Evolutionary conservation across 1,284 basidiomycete genomes (phyloP), one percentile per base, ranked within the genome.

Genomic region (Cutaneotrichosporon cavernicola): DNA sequence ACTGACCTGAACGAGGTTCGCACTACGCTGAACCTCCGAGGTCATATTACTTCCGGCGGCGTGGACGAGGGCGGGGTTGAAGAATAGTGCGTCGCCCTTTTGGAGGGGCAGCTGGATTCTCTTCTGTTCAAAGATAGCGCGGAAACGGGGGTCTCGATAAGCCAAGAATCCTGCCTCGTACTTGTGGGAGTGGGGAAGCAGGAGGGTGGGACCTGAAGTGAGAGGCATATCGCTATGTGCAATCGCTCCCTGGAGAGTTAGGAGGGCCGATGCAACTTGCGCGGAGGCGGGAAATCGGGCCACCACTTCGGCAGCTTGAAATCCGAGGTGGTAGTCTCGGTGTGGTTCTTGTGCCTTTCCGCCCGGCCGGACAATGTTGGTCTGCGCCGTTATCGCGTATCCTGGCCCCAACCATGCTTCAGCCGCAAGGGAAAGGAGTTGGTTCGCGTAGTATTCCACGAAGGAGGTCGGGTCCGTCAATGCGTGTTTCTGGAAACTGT

Each of bases 61-160:
- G 46, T 71, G 69, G 62, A 67, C 66, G 32, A 66, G 64, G 10
- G 68, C 69, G n/a, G 69, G 69, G 53, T 69, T 71, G 62, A 71
- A 71, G 65, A 69, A 69, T 3, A 71, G 30, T 21, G 66, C 65
- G 59, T 71, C 69, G 32, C 69, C 69, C 46, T 62, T 56, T 11
- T 26, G 1, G 7, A 71, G 64, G 0, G 65, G 59, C 4, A 71
- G 31, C 50, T 69, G 68, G 30, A 67, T 52, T 46, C 62, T 56
- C 31, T 34, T 49, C 5, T 4, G 4, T 26, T n/a, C 22, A 46
- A 65, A 65, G 36, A 65, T 61, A 10, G 51, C 53, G 6, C 18
- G 26, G 31, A 65, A 65, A 10, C 26, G 47, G 0, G 38, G n/a
- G 21, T 58, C 38, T 8, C 58, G 59, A 56, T 63, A 69, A 18